These are phyloP conservation scores for Phytophthora cryptogea DNA, from an alignment of 352 stramenopile genomes.

Conservation along the genomic window DNA sequence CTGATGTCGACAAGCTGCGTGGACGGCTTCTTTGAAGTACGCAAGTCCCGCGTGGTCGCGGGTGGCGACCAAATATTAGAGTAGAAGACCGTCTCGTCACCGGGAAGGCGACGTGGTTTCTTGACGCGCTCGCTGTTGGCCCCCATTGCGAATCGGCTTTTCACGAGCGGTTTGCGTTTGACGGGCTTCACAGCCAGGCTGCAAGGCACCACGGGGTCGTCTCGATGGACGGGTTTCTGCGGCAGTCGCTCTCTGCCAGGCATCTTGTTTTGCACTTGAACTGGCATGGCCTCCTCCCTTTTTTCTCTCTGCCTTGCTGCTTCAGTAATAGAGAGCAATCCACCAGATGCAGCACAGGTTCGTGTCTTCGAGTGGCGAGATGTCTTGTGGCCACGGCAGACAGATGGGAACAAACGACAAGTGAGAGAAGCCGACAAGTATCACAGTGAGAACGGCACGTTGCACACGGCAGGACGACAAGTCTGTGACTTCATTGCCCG, in stretches of 20 bases:
- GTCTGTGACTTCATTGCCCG: neutral
- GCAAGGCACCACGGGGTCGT: constrained; percentile 23
- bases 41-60: constrained; percentile 19
- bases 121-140: constrained; percentile 45
- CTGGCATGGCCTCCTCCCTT: constrained; percentile 26
- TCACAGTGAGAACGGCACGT: constrained; percentile 26
- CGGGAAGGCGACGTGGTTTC: constrained; percentile 41
- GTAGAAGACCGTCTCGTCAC: constrained; percentile 82
- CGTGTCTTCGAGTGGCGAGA: constrained; percentile 15
- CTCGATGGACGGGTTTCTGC: constrained; percentile 27
- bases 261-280: constrained; percentile 34
- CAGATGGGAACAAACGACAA: constrained; percentile 24
- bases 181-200: constrained; percentile 28
- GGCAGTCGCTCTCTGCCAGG: constrained; percentile 31
- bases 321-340: constrained; percentile 19
- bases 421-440: constrained; percentile 7
- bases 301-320: constrained; percentile 22
- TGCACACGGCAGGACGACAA: constrained; percentile 9
- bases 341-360: constrained; percentile 27
- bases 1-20: constrained; percentile 72
- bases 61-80: constrained; percentile 73
- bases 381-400: constrained; percentile 10
- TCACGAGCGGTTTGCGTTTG: constrained; percentile 62
- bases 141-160: constrained; percentile 50
- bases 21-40: constrained; percentile 22